Conservation (phyloP, 805 yeast species). For the Yarrowia deformans region DNA sequence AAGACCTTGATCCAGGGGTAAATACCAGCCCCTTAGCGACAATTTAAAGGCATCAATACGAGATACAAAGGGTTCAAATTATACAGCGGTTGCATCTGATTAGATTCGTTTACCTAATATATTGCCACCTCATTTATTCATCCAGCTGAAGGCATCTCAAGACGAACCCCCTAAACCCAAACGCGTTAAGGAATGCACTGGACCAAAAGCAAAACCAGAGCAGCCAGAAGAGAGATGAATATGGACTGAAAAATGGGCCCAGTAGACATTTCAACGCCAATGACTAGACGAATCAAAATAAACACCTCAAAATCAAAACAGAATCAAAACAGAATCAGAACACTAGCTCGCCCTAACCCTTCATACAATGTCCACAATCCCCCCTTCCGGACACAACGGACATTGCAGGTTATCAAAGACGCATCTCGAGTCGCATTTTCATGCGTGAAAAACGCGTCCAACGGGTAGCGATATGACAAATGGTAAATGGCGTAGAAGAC, state of each 20-base stretch:
- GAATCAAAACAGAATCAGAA: too few species aligned
- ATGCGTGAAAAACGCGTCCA: conserved; percentile 28
- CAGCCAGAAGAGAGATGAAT: not conserved
- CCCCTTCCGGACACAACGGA: conserved; percentile 18
- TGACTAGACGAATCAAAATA: not conserved
- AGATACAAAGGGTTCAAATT: not conserved
- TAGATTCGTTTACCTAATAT: not conserved
- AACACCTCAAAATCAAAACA: not conserved
- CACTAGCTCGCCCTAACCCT: too few species aligned
- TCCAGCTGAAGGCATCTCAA: not conserved
- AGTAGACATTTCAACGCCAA: not conserved
- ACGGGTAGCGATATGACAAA: not conserved
- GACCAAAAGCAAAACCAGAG: not conserved
- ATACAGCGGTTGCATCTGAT: not conserved
- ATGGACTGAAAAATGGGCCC: not conserved
- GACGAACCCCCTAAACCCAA: conserved; percentile 21
- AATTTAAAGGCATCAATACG: too few species aligned
- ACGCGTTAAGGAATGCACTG: conserved; percentile 22
- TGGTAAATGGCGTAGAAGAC: not conserved
- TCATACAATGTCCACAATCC: not conserved
- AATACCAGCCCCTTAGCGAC: not conserved
- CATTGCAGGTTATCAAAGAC: not conserved
- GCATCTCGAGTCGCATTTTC: conserved; percentile 12
- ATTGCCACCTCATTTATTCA: not conserved
- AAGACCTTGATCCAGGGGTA: conserved; percentile 17